Percentiles rank a stretch among this genome's conserved stretches.
Evolutionary conservation across 306 rosid genomes (phyloP).

Genomic region (Rosa multiflora): DNA sequence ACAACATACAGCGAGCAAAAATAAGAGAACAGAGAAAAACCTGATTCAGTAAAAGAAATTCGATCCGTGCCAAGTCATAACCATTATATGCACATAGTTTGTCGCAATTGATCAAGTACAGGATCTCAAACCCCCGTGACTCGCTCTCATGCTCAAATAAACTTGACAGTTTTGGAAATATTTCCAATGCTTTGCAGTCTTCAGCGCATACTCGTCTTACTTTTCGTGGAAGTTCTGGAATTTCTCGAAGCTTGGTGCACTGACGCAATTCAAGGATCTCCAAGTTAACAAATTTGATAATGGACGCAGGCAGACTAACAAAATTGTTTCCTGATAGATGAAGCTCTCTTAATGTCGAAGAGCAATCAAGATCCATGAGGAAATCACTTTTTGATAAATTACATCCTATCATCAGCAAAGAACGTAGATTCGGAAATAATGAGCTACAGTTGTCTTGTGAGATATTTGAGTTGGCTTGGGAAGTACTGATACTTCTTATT

Average conservation of each 20-base stretch:
- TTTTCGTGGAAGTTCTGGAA: background rate
- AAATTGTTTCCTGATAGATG: background rate
- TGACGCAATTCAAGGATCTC: background rate
- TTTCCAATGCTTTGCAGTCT: background rate
- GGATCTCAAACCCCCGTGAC: background rate
- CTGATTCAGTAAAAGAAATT: background rate
- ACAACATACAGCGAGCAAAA: background rate
- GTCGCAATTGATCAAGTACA: background rate
- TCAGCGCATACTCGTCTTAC: accelerated
- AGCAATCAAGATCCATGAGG: background rate
- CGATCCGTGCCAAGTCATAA: background rate
- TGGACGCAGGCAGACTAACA: background rate
- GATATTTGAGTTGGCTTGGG: background rate
- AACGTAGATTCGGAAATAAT: background rate
- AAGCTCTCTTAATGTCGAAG: background rate
- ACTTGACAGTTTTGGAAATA: background rate
- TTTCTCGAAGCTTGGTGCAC: background rate
- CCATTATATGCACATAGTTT: background rate
- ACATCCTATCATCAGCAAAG: background rate
- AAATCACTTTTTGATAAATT: background rate
- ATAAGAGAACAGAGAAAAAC: background rate
- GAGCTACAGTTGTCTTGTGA: background rate
- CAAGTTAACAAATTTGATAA: background rate
- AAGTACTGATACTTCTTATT: background rate
- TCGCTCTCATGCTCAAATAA: background rate